A percentile compares a stretch with the other conserved stretches of the same genome.
phyloP scores from a whole-genome alignment of 2,329 filamentous ascomycete genomes.

The Microcyclosporella mali region DNA sequence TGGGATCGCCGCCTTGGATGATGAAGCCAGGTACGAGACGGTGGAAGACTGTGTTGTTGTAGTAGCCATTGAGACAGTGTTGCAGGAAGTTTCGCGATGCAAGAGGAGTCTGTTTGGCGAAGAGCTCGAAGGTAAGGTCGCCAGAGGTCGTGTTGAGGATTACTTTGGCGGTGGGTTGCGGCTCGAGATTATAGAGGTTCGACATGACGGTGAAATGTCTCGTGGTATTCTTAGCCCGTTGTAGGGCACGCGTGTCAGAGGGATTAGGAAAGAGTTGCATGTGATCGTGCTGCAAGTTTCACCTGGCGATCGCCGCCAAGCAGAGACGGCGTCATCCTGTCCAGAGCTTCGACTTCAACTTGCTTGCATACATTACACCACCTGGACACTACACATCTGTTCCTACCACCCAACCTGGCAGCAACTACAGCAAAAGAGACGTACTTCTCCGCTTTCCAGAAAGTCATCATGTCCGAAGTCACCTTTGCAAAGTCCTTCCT shows the following conservation, averaged over 20 bases:
- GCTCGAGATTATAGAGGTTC: conserved; percentile 86
- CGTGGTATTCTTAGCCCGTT: neutral
- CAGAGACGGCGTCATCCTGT: conserved; percentile 1
- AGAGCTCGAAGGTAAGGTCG: conserved; percentile 85
- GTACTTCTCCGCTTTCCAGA: conserved; percentile 25
- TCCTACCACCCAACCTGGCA: conserved; percentile 8
- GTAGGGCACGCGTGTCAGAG: neutral
- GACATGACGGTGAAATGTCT: no score
- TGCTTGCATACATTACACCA: neutral
- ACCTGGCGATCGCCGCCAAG: neutral
- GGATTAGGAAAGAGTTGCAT: conserved; percentile 2
- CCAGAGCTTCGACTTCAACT: neutral
- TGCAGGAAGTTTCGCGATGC: conserved; percentile 94
- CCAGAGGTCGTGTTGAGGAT: conserved; percentile 85
- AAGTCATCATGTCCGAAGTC: conserved; percentile 58
- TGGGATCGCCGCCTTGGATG: conserved; percentile 89
- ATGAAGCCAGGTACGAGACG: conserved; percentile 88
- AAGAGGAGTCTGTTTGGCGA: conserved; percentile 87
- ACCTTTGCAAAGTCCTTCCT: conserved; percentile 78
- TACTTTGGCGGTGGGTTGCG: conserved; percentile 85
- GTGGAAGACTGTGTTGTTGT: conserved; percentile 89
- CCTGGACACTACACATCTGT: neutral
- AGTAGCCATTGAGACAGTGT: conserved; percentile 90
- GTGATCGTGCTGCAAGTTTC: conserved; percentile 5
- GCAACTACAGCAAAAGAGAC: conserved; percentile 10